Conservation (phyloP, 2,329 filamentous ascomycete genomes). For the Ceratocystis lukuohia region DNA sequence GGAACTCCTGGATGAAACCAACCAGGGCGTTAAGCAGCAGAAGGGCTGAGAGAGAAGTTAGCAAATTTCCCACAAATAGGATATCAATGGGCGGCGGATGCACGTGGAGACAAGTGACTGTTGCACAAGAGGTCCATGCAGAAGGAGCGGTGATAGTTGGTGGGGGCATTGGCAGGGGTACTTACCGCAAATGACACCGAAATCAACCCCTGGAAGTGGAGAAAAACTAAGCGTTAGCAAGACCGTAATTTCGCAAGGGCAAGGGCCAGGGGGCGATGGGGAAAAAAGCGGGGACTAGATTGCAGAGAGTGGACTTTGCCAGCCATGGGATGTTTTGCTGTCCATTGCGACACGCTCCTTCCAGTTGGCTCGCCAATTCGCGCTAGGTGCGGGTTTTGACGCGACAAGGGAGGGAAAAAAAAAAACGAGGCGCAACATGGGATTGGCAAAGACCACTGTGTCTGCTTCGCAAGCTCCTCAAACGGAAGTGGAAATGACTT, state of each 20-base stretch:
- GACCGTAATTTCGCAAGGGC: background rate
- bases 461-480: no score
- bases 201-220: conserved; percentile 53
- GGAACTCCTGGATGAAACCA: conserved; percentile 80
- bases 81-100: background rate
- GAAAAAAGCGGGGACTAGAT: background rate
- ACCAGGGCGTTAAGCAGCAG: conserved; percentile 73
- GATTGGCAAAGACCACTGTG: background rate
- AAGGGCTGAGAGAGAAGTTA: conserved; percentile 30
- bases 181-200: conserved; percentile 67
- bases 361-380: conserved; percentile 1
- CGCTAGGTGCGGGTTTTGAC: background rate
- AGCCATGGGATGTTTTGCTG: background rate
- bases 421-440: background rate
- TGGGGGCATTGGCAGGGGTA: background rate
- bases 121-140: conserved; percentile 4
- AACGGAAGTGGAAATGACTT: background rate
- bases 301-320: background rate
- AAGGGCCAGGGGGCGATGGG: background rate
- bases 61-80: no score
- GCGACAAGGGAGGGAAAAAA: background rate
- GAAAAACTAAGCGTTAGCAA: conserved; percentile 17
- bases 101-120: background rate
- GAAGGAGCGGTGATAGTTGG: background rate
- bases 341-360: background rate